Conservation (phyloP, 169 alveolate genomes). For the Cryptosporidium sp. region DNA sequence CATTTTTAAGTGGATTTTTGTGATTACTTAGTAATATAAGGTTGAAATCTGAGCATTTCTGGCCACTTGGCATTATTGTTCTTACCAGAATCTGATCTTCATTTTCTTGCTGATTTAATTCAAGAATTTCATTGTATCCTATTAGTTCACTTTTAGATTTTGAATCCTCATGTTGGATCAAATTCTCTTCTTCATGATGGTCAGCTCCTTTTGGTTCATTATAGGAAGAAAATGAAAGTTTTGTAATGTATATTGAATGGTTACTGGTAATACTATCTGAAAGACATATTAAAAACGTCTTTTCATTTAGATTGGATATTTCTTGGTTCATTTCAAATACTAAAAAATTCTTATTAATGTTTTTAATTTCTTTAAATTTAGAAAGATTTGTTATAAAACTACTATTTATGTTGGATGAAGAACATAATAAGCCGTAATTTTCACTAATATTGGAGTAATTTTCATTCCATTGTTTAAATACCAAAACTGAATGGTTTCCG, state of each 20-base stretch:
- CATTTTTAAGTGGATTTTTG: neutral
- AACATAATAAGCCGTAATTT: slow-evolving; percentile 4
- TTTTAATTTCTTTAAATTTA: neutral
- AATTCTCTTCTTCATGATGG: neutral
- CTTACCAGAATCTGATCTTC: slow-evolving; percentile 4
- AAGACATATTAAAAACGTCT: slow-evolving; percentile 49
- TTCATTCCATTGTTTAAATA: slow-evolving; percentile 42
- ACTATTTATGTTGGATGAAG: slow-evolving; percentile 48
- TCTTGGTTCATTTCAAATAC: slow-evolving; percentile 11
- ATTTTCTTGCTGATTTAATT: neutral
- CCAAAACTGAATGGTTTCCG: slow-evolving; percentile 13
- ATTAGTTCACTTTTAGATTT: neutral
- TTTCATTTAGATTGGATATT: neutral
- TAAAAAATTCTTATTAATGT: neutral
- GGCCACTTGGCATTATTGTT: neutral
- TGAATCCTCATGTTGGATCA: neutral
- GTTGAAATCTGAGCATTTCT: neutral
- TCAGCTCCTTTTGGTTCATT: neutral
- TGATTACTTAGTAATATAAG: neutral
- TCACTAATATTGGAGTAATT: neutral
- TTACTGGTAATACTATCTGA: slow-evolving; percentile 41
- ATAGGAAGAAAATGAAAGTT: slow-evolving; percentile 15
- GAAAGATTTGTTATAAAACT: neutral
- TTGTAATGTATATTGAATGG: slow-evolving; percentile 40
- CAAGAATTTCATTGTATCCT: neutral